These are phyloP conservation scores for Orbilia ellipsospora DNA, from an alignment of 2,329 filamentous ascomycete genomes.

Conservation along the genomic window DNA sequence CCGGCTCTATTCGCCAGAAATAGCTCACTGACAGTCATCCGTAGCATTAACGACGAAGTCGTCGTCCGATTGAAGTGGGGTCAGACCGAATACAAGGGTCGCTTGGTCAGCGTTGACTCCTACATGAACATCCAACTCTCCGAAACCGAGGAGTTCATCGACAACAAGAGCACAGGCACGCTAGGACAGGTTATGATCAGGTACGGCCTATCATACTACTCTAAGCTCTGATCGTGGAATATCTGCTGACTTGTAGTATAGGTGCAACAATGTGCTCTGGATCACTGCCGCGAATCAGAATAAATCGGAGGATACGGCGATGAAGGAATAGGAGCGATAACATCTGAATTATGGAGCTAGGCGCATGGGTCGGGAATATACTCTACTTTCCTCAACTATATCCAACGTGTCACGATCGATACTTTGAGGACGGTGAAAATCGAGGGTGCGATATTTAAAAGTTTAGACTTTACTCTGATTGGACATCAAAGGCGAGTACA, in stretches of 20 bases:
- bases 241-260: conserved; percentile 60
- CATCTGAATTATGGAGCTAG: neutral
- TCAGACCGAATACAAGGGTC: conserved; percentile 95
- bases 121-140: conserved; percentile 99
- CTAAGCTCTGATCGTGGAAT: neutral
- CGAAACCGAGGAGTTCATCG: conserved; percentile 90
- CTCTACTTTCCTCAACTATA: neutral
- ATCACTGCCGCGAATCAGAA: conserved; percentile 65
- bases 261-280: conserved; percentile 98
- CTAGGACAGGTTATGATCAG: conserved; percentile 93
- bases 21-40: conserved; percentile 5
- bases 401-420: too few relatives aligned
- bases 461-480: conserved; percentile 26
- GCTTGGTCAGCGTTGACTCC: conserved; percentile 89
- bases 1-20: neutral
- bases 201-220: conserved; percentile 64
- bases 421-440: neutral
- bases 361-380: conserved; percentile 4
- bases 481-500: conserved; percentile 53
- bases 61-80: conserved; percentile 97
- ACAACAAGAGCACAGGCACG: conserved; percentile 83
- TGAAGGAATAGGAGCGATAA: conserved; percentile 63
- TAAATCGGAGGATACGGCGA: conserved; percentile 67
- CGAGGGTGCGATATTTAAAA: conserved; percentile 19
- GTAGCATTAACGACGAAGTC: conserved; percentile 86